Percentiles rank a stretch among this genome's conserved stretches.
phyloP scores from a whole-genome alignment of 169 alveolate species.

The Plasmodium gonderi region DNA sequence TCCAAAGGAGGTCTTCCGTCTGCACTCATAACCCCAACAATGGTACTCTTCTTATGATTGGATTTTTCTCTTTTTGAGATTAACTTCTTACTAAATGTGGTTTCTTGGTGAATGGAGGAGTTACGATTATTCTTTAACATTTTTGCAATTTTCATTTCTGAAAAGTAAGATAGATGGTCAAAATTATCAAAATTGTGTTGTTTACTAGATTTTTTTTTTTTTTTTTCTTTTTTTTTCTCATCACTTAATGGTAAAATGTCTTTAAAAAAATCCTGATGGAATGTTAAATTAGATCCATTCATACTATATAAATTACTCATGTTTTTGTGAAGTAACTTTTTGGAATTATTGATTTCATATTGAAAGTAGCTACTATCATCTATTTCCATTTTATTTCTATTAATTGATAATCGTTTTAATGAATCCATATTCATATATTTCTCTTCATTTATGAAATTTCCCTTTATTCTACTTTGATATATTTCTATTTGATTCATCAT shows the following conservation, averaged over 20 bases:
- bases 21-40: neutral
- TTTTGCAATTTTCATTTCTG: neutral
- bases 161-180: neutral
- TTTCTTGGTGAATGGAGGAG: neutral
- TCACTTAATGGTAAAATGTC: neutral
- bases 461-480: neutral
- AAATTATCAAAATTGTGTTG: neutral
- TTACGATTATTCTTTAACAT: neutral
- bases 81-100: neutral
- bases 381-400: slow-evolving; percentile 1
- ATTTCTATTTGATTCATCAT: neutral
- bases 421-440: neutral
- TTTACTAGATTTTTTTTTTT: neutral
- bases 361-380: neutral
- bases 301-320: slow-evolving; percentile 5
- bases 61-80: neutral
- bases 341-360: slow-evolving; percentile 15
- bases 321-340: slow-evolving; percentile 10
- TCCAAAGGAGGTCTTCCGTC: neutral
- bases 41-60: neutral
- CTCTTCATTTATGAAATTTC: neutral
- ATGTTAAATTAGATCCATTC: slow-evolving; percentile 6
- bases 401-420: neutral
- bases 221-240: slow-evolving; percentile 17
- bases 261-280: slow-evolving; percentile 33